These are phyloP conservation scores for Syzygium aqueum DNA, from an alignment of 345 rosid species.

Conservation along the genomic window DNA sequence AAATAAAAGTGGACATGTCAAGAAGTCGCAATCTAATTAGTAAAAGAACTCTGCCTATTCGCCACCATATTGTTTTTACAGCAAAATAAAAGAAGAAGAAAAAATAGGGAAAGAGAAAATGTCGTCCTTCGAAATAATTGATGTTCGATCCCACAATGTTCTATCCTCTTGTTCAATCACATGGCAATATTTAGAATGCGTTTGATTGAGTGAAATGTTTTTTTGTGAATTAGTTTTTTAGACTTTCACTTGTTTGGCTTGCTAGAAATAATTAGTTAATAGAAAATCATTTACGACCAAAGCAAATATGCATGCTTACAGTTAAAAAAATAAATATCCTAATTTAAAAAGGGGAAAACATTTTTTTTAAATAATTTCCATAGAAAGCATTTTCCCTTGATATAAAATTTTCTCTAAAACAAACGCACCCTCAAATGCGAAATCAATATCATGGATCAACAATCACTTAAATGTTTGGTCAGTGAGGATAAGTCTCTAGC, in stretches of 20 bases:
- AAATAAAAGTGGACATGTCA: background rate
- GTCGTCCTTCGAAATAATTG: accelerated
- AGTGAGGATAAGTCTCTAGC: no score
- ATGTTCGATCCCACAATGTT: background rate
- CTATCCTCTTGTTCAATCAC: background rate
- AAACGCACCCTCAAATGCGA: accelerated
- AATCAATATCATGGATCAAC: background rate
- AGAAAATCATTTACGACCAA: accelerated
- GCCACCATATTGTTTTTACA: background rate
- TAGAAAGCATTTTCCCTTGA: background rate
- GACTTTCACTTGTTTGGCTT: background rate
- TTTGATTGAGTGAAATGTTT: accelerated
- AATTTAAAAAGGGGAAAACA: background rate
- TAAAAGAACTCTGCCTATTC: background rate
- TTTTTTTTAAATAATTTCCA: no score
- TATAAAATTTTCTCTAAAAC: accelerated
- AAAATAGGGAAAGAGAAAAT: background rate
- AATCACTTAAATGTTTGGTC: background rate
- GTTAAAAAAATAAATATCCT: background rate
- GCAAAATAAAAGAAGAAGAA: background rate
- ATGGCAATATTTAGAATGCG: background rate
- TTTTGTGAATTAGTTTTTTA: background rate
- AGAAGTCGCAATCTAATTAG: background rate
- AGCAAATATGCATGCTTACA: background rate
- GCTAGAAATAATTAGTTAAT: background rate